Evolutionary conservation across 73 alveolate genomes (phyloP).

Genomic region (Paramecium octaurelia): DNA sequence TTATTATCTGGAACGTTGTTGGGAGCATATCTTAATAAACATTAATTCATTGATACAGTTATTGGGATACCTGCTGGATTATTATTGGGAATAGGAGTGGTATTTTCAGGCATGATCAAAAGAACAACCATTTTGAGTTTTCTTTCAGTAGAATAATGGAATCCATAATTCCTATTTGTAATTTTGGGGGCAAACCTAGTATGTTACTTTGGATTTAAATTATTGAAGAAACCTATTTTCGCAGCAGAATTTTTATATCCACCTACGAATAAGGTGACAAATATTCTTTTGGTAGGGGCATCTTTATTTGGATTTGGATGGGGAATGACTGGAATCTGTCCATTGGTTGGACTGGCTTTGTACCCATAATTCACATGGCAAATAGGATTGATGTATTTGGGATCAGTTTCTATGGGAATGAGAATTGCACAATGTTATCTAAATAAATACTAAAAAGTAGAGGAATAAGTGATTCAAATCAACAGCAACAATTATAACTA

Average conservation of each 20-base stretch:
- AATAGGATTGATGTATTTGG: slow-evolving; percentile 19
- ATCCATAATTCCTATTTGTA: slow-evolving; percentile 87
- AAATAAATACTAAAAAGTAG: not conserved
- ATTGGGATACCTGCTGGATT: slow-evolving; percentile 24
- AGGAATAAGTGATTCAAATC: not conserved
- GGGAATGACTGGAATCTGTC: slow-evolving; percentile 97
- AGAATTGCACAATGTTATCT: not conserved
- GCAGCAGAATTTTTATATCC: slow-evolving; percentile 73
- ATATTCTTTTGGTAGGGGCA: slow-evolving; percentile 83
- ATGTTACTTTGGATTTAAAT: slow-evolving; percentile 80
- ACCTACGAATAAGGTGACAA: slow-evolving; percentile 70
- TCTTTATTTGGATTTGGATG: slow-evolving; percentile 97
- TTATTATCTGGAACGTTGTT: not conserved
- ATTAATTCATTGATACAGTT: not conserved
- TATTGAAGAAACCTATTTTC: slow-evolving; percentile 60
- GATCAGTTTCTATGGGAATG: slow-evolving; percentile 33
- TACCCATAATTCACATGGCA: slow-evolving; percentile 42
- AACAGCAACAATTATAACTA: not conserved
- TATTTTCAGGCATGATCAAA: slow-evolving; percentile 90
- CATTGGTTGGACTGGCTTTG: slow-evolving; percentile 91
- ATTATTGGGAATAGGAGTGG: slow-evolving; percentile 84
- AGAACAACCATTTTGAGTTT: slow-evolving; percentile 82
- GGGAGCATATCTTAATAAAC: not conserved
- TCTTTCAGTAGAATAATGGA: slow-evolving; percentile 86
- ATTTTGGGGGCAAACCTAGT: slow-evolving; percentile 84